Conservation (phyloP, 1,284 basidiomycete species). For the Stygiomarasmius scandens region DNA sequence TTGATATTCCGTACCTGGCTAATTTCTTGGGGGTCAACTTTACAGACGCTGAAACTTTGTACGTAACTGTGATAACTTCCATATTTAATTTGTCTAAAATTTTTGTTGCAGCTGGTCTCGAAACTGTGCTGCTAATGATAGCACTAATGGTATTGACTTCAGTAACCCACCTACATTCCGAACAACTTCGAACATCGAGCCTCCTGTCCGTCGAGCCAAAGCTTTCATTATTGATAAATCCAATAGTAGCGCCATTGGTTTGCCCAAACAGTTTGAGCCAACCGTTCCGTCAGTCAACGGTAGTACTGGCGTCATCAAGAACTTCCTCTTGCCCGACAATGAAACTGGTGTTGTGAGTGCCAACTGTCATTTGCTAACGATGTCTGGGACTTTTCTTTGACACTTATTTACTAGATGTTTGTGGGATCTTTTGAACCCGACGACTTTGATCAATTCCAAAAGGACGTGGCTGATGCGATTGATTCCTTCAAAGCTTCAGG, state of each 20-base stretch:
- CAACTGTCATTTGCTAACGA: slow-evolving; percentile 1
- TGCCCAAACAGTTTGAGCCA: slow-evolving; percentile 54
- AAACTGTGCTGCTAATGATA: slow-evolving; percentile 58
- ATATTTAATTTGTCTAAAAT: neutral
- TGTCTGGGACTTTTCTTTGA: neutral
- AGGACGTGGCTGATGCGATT: slow-evolving; percentile 51
- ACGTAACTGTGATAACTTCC: slow-evolving; percentile 25
- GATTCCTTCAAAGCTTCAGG: slow-evolving; percentile 48
- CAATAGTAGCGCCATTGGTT: slow-evolving; percentile 42
- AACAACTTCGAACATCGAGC: slow-evolving; percentile 8
- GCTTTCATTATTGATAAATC: slow-evolving; percentile 50
- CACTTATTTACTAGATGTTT: slow-evolving; percentile 49
- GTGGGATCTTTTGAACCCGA: slow-evolving; percentile 59
- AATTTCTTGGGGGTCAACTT: slow-evolving; percentile 50
- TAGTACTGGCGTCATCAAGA: slow-evolving; percentile 58
- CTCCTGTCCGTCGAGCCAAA: slow-evolving; percentile 29
- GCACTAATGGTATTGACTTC: slow-evolving; percentile 60
- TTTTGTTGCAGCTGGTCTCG: slow-evolving; percentile 49
- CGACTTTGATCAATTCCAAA: slow-evolving; percentile 55
- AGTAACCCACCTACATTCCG: slow-evolving; percentile 27
- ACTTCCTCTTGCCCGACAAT: slow-evolving; percentile 58
- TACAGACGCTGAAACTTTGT: slow-evolving; percentile 57
- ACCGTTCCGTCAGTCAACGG: slow-evolving; percentile 47
- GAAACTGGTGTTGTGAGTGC: slow-evolving; percentile 59
- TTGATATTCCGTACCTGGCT: slow-evolving; percentile 57